Evolutionary conservation across 139 green algal genomes (phyloP).

Genomic region (Tetradesmus lagerheimii): DNA sequence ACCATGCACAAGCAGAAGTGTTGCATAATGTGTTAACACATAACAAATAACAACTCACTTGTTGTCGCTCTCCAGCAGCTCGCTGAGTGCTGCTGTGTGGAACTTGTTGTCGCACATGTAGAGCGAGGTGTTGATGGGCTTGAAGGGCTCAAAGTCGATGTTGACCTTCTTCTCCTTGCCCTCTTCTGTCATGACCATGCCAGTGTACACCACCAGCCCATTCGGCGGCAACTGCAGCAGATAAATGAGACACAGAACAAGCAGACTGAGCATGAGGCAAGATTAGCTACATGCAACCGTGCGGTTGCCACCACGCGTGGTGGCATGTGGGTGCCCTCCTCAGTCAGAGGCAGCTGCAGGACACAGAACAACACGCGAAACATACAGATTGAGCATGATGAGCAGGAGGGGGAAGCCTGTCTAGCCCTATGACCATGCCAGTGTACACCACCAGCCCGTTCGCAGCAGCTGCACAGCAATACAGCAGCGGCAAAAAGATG

Average conservation of each 20-base stretch:
- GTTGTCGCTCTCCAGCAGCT: slow-evolving; percentile 95
- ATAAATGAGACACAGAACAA: background rate
- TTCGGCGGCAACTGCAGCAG: slow-evolving; percentile 89
- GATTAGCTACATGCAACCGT: too few relatives aligned
- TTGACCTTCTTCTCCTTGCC: slow-evolving; percentile 98
- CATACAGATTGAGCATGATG: too few relatives aligned
- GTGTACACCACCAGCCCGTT: slow-evolving; percentile 99
- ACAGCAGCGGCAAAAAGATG: too few relatives aligned
- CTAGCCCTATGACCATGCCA: slow-evolving; percentile 96
- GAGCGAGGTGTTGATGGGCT: slow-evolving; percentile 99
- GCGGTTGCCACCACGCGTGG: too few relatives aligned
- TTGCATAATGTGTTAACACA: background rate
- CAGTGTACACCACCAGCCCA: slow-evolving; percentile 98
- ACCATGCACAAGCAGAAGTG: background rate
- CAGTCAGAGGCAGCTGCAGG: too few relatives aligned
- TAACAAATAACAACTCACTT: slow-evolving; percentile 63
- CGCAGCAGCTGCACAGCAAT: slow-evolving; percentile 78
- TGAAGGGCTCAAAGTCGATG: slow-evolving; percentile 99
- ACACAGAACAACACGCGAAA: too few relatives aligned
- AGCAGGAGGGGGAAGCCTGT: too few relatives aligned
- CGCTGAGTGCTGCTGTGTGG: slow-evolving; percentile 97
- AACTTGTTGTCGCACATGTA: slow-evolving; percentile 99
- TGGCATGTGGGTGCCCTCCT: slow-evolving; percentile 99
- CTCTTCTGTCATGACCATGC: slow-evolving; percentile 98
- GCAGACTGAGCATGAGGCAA: too few relatives aligned